phyloP scores from a whole-genome alignment of 345 rosid species.

The Cardamine chenopodiifolia region DNA sequence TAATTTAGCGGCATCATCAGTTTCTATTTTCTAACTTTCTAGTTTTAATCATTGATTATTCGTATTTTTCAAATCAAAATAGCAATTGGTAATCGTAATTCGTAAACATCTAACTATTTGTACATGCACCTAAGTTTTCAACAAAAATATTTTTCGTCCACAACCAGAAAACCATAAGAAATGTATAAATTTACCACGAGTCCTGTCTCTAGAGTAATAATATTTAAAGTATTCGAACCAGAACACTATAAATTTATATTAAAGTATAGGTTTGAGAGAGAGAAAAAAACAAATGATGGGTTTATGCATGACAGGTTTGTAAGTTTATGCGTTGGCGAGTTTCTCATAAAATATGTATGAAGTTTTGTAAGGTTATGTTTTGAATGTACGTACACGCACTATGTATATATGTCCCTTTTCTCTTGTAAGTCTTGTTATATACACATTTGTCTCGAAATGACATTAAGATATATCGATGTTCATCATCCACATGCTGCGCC shows the following conservation, averaged over 20 bases:
- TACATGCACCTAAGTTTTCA: background rate
- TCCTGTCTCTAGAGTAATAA: background rate
- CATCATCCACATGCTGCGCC: constrained; percentile 13
- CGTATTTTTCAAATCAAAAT: background rate
- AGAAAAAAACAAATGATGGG: constrained; percentile 29
- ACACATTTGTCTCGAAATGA: constrained; percentile 22
- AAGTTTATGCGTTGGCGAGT: constrained; percentile 31
- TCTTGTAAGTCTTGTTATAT: constrained; percentile 16
- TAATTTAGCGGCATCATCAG: background rate
- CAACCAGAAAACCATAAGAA: background rate
- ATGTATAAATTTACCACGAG: background rate
- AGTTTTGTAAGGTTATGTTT: constrained; percentile 29
- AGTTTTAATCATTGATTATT: background rate
- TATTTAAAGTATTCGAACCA: background rate
- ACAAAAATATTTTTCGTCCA: background rate
- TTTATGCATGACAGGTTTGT: constrained; percentile 34
- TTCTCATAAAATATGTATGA: constrained; percentile 10
- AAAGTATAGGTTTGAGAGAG: background rate
- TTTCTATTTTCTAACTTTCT: background rate
- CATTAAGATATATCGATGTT: background rate
- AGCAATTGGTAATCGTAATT: background rate
- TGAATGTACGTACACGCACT: background rate
- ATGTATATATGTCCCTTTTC: constrained; percentile 10
- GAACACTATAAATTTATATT: background rate
- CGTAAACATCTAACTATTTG: background rate